A percentile compares a stretch with the other conserved stretches of the same genome.
These are phyloP conservation scores for Sistotremastrum niveocremeum DNA, from an alignment of 768 basidiomycete genomes.

Conservation along the genomic window DNA sequence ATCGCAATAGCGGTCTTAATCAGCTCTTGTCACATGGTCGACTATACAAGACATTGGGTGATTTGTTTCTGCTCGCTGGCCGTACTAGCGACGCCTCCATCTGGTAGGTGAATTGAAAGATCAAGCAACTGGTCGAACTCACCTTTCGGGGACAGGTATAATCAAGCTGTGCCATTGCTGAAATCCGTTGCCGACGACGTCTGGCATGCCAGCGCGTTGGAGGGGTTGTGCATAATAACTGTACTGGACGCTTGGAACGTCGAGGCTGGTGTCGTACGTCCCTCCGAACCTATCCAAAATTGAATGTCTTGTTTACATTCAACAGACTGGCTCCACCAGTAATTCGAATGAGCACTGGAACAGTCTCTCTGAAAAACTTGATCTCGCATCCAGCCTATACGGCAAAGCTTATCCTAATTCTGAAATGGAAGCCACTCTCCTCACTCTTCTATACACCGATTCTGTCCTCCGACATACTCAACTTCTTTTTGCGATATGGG, in stretches of 20 bases:
- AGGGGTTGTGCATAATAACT: slow-evolving; percentile 69
- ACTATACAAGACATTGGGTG: slow-evolving; percentile 76
- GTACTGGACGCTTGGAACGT: slow-evolving; percentile 78
- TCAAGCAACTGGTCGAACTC: background rate
- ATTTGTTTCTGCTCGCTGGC: slow-evolving; percentile 83
- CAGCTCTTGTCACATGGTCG: slow-evolving; percentile 72
- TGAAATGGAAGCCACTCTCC: slow-evolving; percentile 38
- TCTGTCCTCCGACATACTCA: slow-evolving; percentile 59
- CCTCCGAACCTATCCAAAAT: slow-evolving; percentile 4
- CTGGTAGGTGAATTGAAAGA: slow-evolving; percentile 38
- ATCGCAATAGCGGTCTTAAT: slow-evolving; percentile 49
- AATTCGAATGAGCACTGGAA: slow-evolving; percentile 57
- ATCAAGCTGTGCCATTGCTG: slow-evolving; percentile 70
- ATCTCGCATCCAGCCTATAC: slow-evolving; percentile 50
- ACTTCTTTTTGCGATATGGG: slow-evolving; percentile 68
- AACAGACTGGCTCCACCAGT: slow-evolving; percentile 41
- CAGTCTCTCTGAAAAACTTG: slow-evolving; percentile 61
- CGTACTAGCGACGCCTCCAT: slow-evolving; percentile 66
- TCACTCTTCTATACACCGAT: slow-evolving; percentile 53
- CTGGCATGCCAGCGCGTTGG: slow-evolving; percentile 84
- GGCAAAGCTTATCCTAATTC: slow-evolving; percentile 35
- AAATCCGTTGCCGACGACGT: slow-evolving; percentile 60
- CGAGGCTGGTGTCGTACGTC: slow-evolving; percentile 56
- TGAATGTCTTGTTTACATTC: slow-evolving; percentile 6
- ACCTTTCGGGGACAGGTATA: slow-evolving; percentile 43